Percentiles rank a stretch among this genome's conserved stretches.
Evolutionary conservation across 441 rosid species (phyloP).

Genomic region (Sinapis alba): DNA sequence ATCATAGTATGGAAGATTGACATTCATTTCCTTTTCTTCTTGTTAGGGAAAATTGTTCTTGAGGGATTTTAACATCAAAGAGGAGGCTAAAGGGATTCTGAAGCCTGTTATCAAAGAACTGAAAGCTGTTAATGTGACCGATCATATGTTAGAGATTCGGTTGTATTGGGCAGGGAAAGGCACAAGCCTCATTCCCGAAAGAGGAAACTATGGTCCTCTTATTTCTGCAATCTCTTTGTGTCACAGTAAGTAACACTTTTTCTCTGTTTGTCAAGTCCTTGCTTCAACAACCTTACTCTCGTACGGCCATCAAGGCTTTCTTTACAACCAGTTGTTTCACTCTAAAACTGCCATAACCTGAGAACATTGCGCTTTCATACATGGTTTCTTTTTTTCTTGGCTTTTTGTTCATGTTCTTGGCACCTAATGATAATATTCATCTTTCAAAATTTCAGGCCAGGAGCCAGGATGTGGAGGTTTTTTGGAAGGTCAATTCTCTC

Average conservation of each 20-base stretch:
- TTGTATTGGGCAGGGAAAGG: slow-evolving; percentile 42
- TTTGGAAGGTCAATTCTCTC: no score
- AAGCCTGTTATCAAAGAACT: slow-evolving; percentile 32
- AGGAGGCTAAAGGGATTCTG: slow-evolving; percentile 40
- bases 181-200: slow-evolving; percentile 17
- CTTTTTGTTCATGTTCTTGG: neutral
- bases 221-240: slow-evolving; percentile 40
- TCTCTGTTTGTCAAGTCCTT: neutral
- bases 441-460: slow-evolving; percentile 11
- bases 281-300: neutral
- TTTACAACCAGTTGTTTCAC: neutral
- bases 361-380: neutral
- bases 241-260: slow-evolving; percentile 41
- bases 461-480: slow-evolving; percentile 23
- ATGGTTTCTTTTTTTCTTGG: neutral
- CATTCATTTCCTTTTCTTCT: neutral
- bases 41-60: slow-evolving; percentile 44
- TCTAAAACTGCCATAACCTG: neutral
- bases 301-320: neutral
- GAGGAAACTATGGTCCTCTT: slow-evolving; percentile 39
- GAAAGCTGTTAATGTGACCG: slow-evolving; percentile 10
- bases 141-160: slow-evolving; percentile 29
- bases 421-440: neutral
- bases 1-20: neutral
- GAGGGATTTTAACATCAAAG: slow-evolving; percentile 51